Percentiles rank a stretch among this genome's conserved stretches.
These are phyloP conservation scores for Verticillium albo-atrum DNA, from an alignment of 2,329 filamentous ascomycete genomes.

Conservation along the genomic window DNA sequence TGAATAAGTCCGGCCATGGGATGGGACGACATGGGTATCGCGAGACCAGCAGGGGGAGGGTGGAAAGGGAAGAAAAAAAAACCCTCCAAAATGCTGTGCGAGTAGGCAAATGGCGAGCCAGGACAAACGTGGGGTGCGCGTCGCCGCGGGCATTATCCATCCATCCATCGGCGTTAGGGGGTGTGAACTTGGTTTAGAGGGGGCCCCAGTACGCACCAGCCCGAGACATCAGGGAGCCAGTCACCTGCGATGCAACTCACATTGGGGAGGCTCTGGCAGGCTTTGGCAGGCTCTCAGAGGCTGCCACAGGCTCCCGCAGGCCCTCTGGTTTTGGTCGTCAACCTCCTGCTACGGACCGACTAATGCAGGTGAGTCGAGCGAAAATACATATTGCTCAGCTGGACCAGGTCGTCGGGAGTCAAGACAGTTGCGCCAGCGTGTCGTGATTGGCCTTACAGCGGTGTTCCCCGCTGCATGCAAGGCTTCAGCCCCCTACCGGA, in stretches of 20 bases:
- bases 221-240: neutral
- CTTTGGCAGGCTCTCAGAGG: too few relatives aligned
- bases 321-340: neutral
- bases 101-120: too few relatives aligned
- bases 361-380: neutral
- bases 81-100: too few relatives aligned
- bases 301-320: too few relatives aligned
- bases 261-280: neutral
- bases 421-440: neutral
- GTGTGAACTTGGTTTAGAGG: neutral
- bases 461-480: conserved; percentile 7
- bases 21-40: neutral
- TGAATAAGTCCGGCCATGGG: neutral
- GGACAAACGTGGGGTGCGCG: neutral
- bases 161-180: neutral
- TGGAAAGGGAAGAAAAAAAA: too few relatives aligned
- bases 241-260: neutral
- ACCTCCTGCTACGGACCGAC: neutral
- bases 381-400: neutral
- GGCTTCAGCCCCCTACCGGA: conserved; percentile 9
- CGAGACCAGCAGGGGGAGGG: too few relatives aligned
- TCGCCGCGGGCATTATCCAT: too few relatives aligned
- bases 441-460: conserved; percentile 7
- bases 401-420: conserved; percentile 7
- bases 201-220: neutral